Base-by-base conservation (phyloP, 2,329 filamentous ascomycete genomes). In the Harringtonia lauricola region DNA sequence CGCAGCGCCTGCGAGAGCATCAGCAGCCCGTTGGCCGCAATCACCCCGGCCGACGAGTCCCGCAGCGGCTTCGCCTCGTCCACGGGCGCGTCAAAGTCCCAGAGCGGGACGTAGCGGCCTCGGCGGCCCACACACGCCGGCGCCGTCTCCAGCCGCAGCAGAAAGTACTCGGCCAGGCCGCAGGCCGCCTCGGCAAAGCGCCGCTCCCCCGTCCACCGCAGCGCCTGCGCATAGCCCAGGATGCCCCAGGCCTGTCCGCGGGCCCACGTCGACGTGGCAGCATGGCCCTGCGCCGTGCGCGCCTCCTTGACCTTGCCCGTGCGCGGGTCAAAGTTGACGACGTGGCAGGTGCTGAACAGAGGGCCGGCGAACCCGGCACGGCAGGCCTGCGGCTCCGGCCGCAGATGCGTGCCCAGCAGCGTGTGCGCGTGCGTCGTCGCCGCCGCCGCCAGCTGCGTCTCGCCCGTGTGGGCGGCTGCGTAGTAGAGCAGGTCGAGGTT, bases 201-300 rank as follows among this genome's bases (percentile, higher is more conserved):
- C 0, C 45, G 18, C 1, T 70, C 63, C 12, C 63, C 63, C 0
- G 70, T 72, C 67, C 68, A 72, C 28, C 54, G 53, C 43, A 68
- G 72, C 0, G 67, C 65, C 47, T 72, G 69, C 0, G 69, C 61
- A 40, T 70, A 74, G 0, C 70, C 70, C 15, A 71, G 55, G 15
- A 73, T 66, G 1, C 60, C 64, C 70, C 71, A 74, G 0, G 68
- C 69, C 43, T 74, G 71, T 2, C 71, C 71, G 13, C 71, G 62
- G 5, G 65, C 61, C 71, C 71, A 74, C 0, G 67, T 72, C 0
- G 68, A 72, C 17, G 58, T 53, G 29, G 65, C 64, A 0, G 55
- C 49, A 48, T 65, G 68, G 0, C 71, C 71, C 46, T 74, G 71
- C 0, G 65, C 69, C 0, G 71, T 74, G 42, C 66, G 60, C 26